Conservation (phyloP, 2,329 filamentous ascomycete species). For the Daldinia sp. region DNA sequence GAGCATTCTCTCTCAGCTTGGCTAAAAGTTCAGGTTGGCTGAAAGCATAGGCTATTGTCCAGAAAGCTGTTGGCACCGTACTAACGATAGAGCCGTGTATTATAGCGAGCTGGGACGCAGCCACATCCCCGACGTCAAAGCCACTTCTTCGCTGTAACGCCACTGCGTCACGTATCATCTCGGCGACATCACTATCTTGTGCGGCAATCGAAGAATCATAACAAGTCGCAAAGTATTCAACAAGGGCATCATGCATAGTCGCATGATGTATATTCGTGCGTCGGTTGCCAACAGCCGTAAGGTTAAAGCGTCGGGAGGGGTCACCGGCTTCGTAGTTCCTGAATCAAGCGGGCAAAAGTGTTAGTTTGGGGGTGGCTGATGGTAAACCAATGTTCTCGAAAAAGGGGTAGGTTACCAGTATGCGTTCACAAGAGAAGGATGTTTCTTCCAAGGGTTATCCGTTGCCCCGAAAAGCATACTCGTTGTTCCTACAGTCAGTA, state of each 20-base stretch:
- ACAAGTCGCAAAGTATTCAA: neutral
- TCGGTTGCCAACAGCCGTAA: neutral
- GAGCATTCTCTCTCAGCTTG: neutral
- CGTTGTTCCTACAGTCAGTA: neutral
- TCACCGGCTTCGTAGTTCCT: constrained; percentile 1
- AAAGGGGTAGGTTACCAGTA: neutral
- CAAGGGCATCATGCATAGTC: neutral
- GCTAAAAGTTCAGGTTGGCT: neutral
- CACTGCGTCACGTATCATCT: constrained; percentile 1
- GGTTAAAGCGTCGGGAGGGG: constrained; percentile 1
- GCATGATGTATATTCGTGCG: neutral
- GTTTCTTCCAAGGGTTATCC: constrained; percentile 1
- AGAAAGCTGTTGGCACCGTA: neutral
- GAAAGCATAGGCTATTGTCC: neutral
- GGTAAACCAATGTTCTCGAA: neutral
- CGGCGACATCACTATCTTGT: neutral
- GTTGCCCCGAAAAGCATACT: neutral
- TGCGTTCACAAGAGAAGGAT: neutral
- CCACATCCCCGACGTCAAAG: neutral
- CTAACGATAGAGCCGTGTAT: neutral
- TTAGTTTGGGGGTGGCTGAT: neutral
- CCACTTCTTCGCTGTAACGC: neutral
- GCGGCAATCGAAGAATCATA: neutral
- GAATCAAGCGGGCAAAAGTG: neutral
- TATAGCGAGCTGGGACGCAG: neutral